Base-by-base conservation (phyloP, 768 basidiomycete genomes). In the Coprinellus aureogranulatus region DNA sequence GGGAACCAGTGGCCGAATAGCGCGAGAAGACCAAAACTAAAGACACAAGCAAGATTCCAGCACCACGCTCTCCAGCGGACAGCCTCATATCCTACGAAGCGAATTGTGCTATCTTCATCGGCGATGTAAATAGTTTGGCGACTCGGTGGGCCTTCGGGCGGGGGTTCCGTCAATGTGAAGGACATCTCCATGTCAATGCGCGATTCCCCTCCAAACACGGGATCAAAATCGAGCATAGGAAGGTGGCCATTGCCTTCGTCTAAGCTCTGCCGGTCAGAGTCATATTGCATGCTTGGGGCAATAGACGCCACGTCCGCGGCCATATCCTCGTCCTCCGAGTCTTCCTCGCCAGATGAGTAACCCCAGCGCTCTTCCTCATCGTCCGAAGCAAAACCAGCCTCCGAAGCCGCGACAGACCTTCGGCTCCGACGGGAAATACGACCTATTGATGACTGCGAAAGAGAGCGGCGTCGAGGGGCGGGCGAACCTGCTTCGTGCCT, bases 1-100 rank as follows among this genome's bases (percentile, higher is more conserved):
- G 97, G 97, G 62, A 97, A 86, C 97, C 97, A 99, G 65, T 94
- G 87, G 3, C 94, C 95, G 9, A 95, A 71, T 18, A 99, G 78
- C 11, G 81, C 87, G 22, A 98, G 75, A 4, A 83, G 69, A 4
- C 97, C 96, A 11, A 87, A 72, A 1, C 86, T 84, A 8, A 89
- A 50, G 5, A 90, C 61, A 64, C 90, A 92, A 4, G 82, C 81
- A 11, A 78, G 30, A 61, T 82, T 78, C 96, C 97, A 99, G 2
- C 87, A 61, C 71, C 78, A 77, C 41, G 79, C 75, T 54, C 86
- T 83, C 81, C 84, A 85, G 4, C 64, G 66, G 27, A 88, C 75
- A 2, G 84, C 79, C 64, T 92, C 86, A 62, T 92, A 94, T 6
- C 95, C 94, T 26, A 94, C 80, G 65, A 99, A 89, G 11, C 93